phyloP scores from a whole-genome alignment of 805 yeast species.

The Jamesozyma jinghongensis region DNA sequence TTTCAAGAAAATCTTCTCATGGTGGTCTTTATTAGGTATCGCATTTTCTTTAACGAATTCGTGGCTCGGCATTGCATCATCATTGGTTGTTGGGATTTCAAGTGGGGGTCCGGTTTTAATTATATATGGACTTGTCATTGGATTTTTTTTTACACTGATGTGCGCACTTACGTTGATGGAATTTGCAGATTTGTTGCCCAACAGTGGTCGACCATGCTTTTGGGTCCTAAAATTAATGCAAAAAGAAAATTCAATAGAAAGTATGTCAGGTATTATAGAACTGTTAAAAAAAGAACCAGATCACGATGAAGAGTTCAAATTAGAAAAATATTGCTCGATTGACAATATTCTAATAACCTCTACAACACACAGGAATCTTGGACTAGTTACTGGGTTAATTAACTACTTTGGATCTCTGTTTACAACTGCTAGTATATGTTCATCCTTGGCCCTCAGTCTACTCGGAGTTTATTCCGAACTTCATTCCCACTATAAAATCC shows the following conservation, averaged over 20 bases:
- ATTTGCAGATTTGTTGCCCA: slow-evolving; percentile 43
- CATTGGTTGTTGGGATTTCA: slow-evolving; percentile 44
- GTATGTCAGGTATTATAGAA: no score
- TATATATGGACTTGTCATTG: slow-evolving; percentile 43
- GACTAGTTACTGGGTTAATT: slow-evolving; percentile 47
- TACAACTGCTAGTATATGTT: slow-evolving; percentile 51
- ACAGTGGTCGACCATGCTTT: slow-evolving; percentile 51
- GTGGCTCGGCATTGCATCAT: slow-evolving; percentile 53
- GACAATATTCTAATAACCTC: slow-evolving; percentile 4
- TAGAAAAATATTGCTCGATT: slow-evolving; percentile 8
- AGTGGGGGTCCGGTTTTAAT: slow-evolving; percentile 53
- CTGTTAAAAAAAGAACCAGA: no score
- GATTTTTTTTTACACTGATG: slow-evolving; percentile 1
- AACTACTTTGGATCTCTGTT: slow-evolving; percentile 33
- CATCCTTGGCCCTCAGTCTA: slow-evolving; percentile 43
- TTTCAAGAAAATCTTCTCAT: slow-evolving; percentile 30
- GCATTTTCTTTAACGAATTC: slow-evolving; percentile 55
- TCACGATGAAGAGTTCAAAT: slow-evolving; percentile 6
- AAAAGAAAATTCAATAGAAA: no score
- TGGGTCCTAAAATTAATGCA: slow-evolving; percentile 39
- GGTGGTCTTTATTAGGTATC: slow-evolving; percentile 44
- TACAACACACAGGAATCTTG: slow-evolving; percentile 32
- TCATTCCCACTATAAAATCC: slow-evolving; percentile 29
- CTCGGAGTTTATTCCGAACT: slow-evolving; percentile 42
- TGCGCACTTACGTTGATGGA: slow-evolving; percentile 37